A percentile compares a stretch with the other conserved stretches of the same genome.
Evolutionary conservation across 306 rosid species (phyloP).

Genomic region (Senna tora): DNA sequence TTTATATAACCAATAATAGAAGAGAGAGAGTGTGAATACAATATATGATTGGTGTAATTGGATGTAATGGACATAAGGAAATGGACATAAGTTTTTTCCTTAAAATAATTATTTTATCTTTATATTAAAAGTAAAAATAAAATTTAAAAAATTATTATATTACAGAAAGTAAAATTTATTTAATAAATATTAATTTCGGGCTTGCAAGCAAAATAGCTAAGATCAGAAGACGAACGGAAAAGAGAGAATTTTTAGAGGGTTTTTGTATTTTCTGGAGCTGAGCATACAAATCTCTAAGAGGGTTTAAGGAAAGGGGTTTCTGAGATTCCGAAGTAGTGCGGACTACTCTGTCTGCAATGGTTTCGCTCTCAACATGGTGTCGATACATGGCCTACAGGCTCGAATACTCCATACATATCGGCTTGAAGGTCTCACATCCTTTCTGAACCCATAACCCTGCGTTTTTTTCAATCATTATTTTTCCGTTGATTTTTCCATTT

Average conservation of each 20-base stretch:
- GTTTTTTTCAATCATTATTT: constrained; percentile 5
- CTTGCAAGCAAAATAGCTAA: background rate
- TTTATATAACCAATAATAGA: too few species aligned
- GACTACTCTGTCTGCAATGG: constrained; percentile 41
- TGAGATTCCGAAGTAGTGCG: background rate
- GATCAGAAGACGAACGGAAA: background rate
- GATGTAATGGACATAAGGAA: too few species aligned
- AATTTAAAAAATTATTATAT: too few species aligned
- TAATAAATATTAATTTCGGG: too few species aligned
- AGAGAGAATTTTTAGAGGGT: background rate
- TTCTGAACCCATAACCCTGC: constrained; percentile 17
- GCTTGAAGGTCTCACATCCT: constrained; percentile 56
- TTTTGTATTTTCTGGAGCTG: background rate
- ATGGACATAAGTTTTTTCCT: too few species aligned
- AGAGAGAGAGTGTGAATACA: too few species aligned
- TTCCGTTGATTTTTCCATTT: background rate
- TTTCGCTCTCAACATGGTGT: constrained; percentile 58
- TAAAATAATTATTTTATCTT: too few species aligned
- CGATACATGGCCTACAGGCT: constrained; percentile 56
- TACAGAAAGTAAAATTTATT: too few species aligned
- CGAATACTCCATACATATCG: constrained; percentile 54
- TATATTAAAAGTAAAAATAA: too few species aligned
- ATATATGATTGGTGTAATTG: too few species aligned
- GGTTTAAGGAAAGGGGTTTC: background rate
- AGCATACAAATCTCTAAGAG: background rate